Conservation (phyloP, 345 rosid genomes). For the Turnera subulata region DNA sequence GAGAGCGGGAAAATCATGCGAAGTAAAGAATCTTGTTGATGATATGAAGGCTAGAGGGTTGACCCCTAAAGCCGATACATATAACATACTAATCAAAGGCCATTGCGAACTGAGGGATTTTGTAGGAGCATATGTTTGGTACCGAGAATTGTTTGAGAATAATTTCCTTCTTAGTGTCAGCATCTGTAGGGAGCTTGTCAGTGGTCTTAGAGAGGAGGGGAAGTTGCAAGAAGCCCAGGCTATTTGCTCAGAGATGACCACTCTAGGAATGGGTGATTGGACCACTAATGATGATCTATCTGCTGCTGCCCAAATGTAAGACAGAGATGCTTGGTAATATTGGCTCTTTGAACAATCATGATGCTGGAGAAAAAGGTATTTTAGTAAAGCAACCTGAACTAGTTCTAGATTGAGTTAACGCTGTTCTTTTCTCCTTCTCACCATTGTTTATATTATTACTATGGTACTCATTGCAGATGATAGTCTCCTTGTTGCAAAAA, state of each 20-base stretch:
- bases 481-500: too few relatives aligned
- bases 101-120: slow-evolving; percentile 47
- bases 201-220: slow-evolving; percentile 58
- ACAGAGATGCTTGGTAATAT: background rate
- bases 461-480: too few relatives aligned
- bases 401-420: too few relatives aligned
- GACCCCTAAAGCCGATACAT: slow-evolving; percentile 64
- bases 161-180: slow-evolving; percentile 37
- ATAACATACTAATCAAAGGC: slow-evolving; percentile 53
- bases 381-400: too few relatives aligned
- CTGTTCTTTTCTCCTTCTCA: too few relatives aligned
- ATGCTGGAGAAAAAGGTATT: too few relatives aligned
- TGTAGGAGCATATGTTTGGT: slow-evolving; percentile 61
- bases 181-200: slow-evolving; percentile 38
- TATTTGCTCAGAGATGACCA: slow-evolving; percentile 47
- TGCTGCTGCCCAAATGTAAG: slow-evolving; percentile 14
- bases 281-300: slow-evolving; percentile 12
- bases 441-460: too few relatives aligned
- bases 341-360: background rate
- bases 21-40: slow-evolving; percentile 38
- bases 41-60: slow-evolving; percentile 51
- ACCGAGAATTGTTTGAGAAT: slow-evolving; percentile 59
- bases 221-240: slow-evolving; percentile 46
- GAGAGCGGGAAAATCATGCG: slow-evolving; percentile 38
- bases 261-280: slow-evolving; percentile 36